Percentiles rank a stretch among this genome's conserved stretches.
Evolutionary conservation across 768 basidiomycete genomes (phyloP).

Genomic region (Leccinum truebloodii): DNA sequence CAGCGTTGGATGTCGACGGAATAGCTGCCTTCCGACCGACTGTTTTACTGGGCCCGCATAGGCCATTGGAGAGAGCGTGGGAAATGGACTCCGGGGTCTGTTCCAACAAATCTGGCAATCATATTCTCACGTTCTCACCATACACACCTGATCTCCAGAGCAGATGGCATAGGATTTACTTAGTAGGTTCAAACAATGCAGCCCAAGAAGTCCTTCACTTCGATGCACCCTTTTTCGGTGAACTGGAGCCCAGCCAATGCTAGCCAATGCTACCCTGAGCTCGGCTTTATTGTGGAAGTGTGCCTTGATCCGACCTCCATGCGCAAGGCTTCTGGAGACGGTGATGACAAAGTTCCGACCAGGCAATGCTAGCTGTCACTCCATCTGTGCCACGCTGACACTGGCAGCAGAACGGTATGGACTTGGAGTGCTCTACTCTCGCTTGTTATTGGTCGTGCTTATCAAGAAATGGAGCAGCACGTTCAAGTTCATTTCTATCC

Average conservation of each 20-base stretch:
- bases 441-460: background rate
- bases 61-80: background rate
- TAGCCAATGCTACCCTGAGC: too few species aligned
- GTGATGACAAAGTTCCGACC: background rate
- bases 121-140: too few species aligned
- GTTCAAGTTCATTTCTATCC: background rate
- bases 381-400: background rate
- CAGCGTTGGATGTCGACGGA: background rate
- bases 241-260: background rate
- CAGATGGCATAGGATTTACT: background rate
- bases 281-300: background rate
- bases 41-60: background rate
- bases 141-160: background rate
- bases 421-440: background rate
- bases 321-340: background rate
- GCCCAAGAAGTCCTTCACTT: background rate
- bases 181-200: background rate
- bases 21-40: background rate
- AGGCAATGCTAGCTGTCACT: background rate
- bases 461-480: background rate
- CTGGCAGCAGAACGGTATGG: too few species aligned
- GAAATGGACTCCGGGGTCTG: background rate
- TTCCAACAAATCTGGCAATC: background rate
- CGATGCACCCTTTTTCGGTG: background rate
- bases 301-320: conserved; percentile 7